These are phyloP conservation scores for Penicillium psychrosexuale DNA, from an alignment of 2,329 filamentous ascomycete species.

Conservation along the genomic window DNA sequence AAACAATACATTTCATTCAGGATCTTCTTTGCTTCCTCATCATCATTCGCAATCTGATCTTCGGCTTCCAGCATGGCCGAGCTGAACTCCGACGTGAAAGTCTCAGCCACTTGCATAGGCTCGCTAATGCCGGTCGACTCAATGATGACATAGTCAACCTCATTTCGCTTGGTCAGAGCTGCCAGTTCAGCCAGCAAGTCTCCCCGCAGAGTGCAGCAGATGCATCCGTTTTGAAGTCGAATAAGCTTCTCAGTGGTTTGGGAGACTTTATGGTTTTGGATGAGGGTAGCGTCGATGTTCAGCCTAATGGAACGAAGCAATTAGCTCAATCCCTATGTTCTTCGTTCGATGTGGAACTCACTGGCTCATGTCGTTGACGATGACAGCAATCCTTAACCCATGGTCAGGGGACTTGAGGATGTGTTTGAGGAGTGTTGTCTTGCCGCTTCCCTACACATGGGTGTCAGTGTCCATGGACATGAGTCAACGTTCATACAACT, in stretches of 20 bases:
- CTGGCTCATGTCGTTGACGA: slow-evolving; percentile 70
- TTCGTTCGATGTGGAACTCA: slow-evolving; percentile 30
- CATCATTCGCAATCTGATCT: slow-evolving; percentile 44
- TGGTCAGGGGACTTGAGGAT: slow-evolving; percentile 64
- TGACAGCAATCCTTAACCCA: slow-evolving; percentile 66
- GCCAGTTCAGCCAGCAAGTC: slow-evolving; percentile 69
- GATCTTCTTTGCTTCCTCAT: slow-evolving; percentile 46
- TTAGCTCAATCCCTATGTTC: neutral
- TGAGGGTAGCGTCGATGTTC: slow-evolving; percentile 63
- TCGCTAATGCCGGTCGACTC: slow-evolving; percentile 71
- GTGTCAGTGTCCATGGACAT: neutral
- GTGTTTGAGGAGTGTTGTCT: slow-evolving; percentile 67
- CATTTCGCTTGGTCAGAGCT: slow-evolving; percentile 58
- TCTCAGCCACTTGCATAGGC: slow-evolving; percentile 71
- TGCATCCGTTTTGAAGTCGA: slow-evolving; percentile 69
- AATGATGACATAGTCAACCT: slow-evolving; percentile 69
- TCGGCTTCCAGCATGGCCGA: slow-evolving; percentile 49
- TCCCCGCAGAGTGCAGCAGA: slow-evolving; percentile 71
- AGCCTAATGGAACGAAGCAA: slow-evolving; percentile 44
- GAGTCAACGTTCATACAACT: neutral
- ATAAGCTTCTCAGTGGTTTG: slow-evolving; percentile 64
- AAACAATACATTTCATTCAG: slow-evolving; percentile 47
- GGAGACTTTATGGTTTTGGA: slow-evolving; percentile 56
- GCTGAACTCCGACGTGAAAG: slow-evolving; percentile 59
- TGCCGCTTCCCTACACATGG: slow-evolving; percentile 59